Evolutionary conservation across 2,329 filamentous ascomycete genomes (phyloP).

Genomic region (Clarireedia monteithiana): DNA sequence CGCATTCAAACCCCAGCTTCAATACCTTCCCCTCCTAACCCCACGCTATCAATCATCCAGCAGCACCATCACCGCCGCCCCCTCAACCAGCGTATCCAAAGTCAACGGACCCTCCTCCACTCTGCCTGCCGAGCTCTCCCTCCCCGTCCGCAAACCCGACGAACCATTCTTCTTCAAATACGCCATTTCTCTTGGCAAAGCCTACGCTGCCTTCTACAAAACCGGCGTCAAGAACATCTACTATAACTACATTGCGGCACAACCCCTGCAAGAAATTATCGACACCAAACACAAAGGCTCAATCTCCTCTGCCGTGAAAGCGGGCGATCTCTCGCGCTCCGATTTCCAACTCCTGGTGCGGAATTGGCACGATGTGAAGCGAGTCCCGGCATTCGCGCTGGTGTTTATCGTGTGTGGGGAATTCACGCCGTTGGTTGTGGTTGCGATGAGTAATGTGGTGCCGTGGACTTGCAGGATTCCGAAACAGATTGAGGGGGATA

Average conservation of each 20-base stretch:
- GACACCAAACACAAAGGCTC: slow-evolving; percentile 32
- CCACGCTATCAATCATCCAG: slow-evolving; percentile 30
- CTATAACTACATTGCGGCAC: slow-evolving; percentile 48
- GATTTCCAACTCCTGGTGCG: slow-evolving; percentile 65
- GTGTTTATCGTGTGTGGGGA: slow-evolving; percentile 76
- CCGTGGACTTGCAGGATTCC: slow-evolving; percentile 81
- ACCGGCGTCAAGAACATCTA: slow-evolving; percentile 68
- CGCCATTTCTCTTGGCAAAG: slow-evolving; percentile 46
- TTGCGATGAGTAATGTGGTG: slow-evolving; percentile 62
- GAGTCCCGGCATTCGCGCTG: slow-evolving; percentile 70
- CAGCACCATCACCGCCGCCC: slow-evolving; percentile 11
- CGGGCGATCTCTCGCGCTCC: slow-evolving; percentile 46
- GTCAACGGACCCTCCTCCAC: slow-evolving; percentile 69
- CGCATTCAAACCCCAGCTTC: slow-evolving; percentile 30
- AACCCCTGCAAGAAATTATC: slow-evolving; percentile 40
- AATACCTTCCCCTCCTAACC: slow-evolving; percentile 30
- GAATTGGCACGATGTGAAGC: slow-evolving; percentile 63
- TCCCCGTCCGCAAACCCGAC: slow-evolving; percentile 47
- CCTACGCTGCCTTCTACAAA: slow-evolving; percentile 84
- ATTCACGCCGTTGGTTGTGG: slow-evolving; percentile 73
- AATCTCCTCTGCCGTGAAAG: slow-evolving; percentile 28
- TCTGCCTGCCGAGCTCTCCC: slow-evolving; percentile 59
- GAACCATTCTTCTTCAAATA: slow-evolving; percentile 34
- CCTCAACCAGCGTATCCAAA: background rate
- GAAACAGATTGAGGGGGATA: slow-evolving; percentile 54